Base-by-base conservation (phyloP, 164 flowering plant species). In the Magnolia kwangsiensis region DNA sequence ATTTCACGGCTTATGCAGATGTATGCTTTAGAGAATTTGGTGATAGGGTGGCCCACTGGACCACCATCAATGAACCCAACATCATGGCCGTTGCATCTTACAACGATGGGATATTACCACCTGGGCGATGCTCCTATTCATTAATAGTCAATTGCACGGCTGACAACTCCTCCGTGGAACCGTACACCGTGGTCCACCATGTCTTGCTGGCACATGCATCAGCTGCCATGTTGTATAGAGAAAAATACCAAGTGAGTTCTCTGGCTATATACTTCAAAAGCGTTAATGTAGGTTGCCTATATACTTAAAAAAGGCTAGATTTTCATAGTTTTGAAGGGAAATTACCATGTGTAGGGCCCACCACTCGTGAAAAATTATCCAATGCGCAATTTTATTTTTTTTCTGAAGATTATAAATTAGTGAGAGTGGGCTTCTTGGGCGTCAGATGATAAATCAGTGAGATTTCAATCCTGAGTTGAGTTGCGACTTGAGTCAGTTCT, bases 81-180 rank as follows among this genome's bases (percentile, higher is more conserved):
- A 69, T 81, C 11, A 73, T 84, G 7, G 76, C 72, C 13, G 0
- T 82, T 5, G 83, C 67, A 2, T 85, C 86, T 19, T 86, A 88
- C 76, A 86, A 86, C 29, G 0, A 1, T 1, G 90, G 90, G 23
- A 0, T 69, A n/a, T 4, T 69, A 0, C 85, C 92, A 19, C 92
- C 92, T 19, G n/a, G 49, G 7, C 82, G 87, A 13, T 89, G 92
- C 71, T 83, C 89, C 51, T 10, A 71, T 2, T 79, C 85, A 13
- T 80, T 82, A 4, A 0, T 8, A 14, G 13, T 49, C 66, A 75
- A 77, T 19, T 87, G 88, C 72, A 31, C 76, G 2, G 80, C 18
- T 21, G 89, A 90, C 11, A 81, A 89, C 81, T 88, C 90, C 55
- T 70, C 89, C 24, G 67, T 78, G 24, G 92, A 88, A 66, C 88